Evolutionary conservation across 2,329 filamentous ascomycete genomes (phyloP), one percentile per base, ranked within the genome.

Genomic region (Colletotrichum chrysophilum): DNA sequence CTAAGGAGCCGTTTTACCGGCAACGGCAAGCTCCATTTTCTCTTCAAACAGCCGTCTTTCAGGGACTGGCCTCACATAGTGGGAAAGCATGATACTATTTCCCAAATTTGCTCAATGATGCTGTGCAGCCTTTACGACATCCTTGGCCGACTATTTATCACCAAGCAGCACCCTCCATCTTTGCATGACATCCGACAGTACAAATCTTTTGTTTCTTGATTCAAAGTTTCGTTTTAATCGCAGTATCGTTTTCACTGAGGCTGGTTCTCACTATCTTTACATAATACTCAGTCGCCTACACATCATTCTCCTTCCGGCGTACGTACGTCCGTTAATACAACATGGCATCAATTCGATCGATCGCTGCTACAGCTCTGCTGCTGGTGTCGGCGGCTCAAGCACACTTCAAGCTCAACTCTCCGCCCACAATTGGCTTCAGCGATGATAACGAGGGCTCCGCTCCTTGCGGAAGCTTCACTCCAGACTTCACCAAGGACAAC

Each of bases 371-470:
- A 13, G 28, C 58, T 13, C 36, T 66, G 10, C 62, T 85, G 55
- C 81, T 90, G 72, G 83, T 84, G 74, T 81, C 85, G 74, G 72
- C 86, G 68, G 83, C 85, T 76, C 82, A 83, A 68, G 89, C 89
- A 67, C 91, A 93, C 82, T 92, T 92, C 85, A 82, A 84, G 28
- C 84, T 93, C 80, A 81, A 85, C 74, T 82, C 86, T 81, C 84
- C 91, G 83, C 60, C 76, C 78, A 66, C 87, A 24, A 86, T 91
- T 72, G 89, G 89, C 55, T 83, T 84, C 78, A 86, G 88, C 76
- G 82, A 88, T 30, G 62, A 66, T 58, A 81, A 71, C 79, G 82
- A 81, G 5, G 84, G 81, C 1, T 43, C 38, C 10, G 62, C 62
- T n/a, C 91, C 91, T n/a, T 93, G 91, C 81, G 91, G 58, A 61